Evolutionary conservation across 306 rosid species (phyloP).

Genomic region (Prosopis cineraria): DNA sequence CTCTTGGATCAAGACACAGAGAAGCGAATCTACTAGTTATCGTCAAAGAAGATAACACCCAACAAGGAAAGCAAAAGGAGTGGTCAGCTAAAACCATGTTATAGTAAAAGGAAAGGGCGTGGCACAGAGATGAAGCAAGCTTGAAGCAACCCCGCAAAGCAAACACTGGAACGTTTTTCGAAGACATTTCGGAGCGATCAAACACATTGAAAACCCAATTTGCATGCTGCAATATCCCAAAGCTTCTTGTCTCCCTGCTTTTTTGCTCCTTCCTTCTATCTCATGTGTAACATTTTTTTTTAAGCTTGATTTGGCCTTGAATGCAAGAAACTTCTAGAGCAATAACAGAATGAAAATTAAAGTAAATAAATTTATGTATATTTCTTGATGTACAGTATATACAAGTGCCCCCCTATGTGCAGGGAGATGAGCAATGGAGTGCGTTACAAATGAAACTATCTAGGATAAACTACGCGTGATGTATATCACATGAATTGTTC

Average conservation of each 20-base stretch:
- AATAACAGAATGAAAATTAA: no score
- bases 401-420: no score
- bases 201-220: conserved; percentile 37
- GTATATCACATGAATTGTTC: no score
- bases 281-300: no score
- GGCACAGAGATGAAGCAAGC: conserved; percentile 42
- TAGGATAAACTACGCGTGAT: no score
- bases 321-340: no score
- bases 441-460: no score
- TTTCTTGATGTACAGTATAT: no score
- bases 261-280: no score
- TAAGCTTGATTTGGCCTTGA: no score
- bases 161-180: conserved; percentile 54
- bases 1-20: conserved; percentile 70
- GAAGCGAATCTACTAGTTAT: conserved; percentile 51
- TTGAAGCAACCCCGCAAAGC: conserved; percentile 57
- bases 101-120: conserved; percentile 30
- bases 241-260: conserved; percentile 36
- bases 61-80: conserved; percentile 52
- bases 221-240: conserved; percentile 35
- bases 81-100: conserved; percentile 9
- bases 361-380: no score
- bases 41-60: conserved; percentile 67
- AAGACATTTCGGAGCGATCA: conserved; percentile 42
- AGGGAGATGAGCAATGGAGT: no score